phyloP scores from a whole-genome alignment of 345 rosid genomes.

The Toxicodendron radicans region DNA sequence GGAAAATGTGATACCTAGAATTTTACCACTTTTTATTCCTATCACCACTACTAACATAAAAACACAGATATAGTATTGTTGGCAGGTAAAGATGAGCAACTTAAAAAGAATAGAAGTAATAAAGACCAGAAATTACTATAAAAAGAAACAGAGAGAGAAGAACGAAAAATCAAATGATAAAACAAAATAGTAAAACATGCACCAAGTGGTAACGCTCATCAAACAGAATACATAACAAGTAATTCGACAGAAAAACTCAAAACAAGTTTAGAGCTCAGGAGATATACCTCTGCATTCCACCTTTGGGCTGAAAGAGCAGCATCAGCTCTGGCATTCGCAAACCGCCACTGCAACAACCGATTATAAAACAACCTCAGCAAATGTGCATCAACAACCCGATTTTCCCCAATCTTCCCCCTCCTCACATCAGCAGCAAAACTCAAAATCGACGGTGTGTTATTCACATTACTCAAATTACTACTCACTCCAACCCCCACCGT shows the following conservation, averaged over 20 bases:
- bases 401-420: constrained; percentile 71
- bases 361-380: constrained; percentile 67
- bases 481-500: constrained; percentile 28
- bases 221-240: background rate
- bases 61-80: background rate
- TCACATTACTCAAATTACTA: constrained; percentile 39
- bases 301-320: constrained; percentile 52
- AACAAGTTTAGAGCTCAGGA: constrained; percentile 2
- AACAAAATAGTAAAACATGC: background rate
- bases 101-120: background rate
- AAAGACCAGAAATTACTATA: background rate
- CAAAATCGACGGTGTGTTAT: constrained; percentile 58
- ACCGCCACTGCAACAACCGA: constrained; percentile 81
- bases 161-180: background rate
- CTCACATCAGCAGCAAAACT: constrained; percentile 84
- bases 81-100: background rate
- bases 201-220: background rate
- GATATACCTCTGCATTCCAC: constrained; percentile 70
- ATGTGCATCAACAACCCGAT: constrained; percentile 63
- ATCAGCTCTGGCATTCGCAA: constrained; percentile 78
- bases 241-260: background rate
- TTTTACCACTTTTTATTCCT: background rate
- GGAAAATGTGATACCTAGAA: background rate
- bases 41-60: background rate
- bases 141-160: background rate